Conservation (phyloP, 192 early-diverging fungal species). For the Umbelopsis vinacea region DNA sequence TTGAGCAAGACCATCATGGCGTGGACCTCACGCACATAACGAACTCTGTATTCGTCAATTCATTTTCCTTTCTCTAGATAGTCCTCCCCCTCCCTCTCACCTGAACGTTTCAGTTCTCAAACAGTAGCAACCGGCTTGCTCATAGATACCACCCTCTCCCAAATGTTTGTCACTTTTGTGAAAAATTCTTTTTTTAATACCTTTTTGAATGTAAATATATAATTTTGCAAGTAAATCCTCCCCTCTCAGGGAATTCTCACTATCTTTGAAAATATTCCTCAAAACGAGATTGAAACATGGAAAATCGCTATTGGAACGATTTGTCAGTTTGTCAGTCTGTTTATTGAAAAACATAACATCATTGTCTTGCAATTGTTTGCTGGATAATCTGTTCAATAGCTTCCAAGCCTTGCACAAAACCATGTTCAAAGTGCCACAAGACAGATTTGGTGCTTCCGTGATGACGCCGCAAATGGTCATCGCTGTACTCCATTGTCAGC, state of each 20-base stretch:
- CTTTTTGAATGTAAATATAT: slow-evolving; percentile 7
- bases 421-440: slow-evolving; percentile 24
- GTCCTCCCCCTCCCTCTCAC: background rate
- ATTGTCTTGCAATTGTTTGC: background rate
- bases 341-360: no score
- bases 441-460: slow-evolving; percentile 22
- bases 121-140: slow-evolving; percentile 16
- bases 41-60: background rate
- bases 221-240: background rate
- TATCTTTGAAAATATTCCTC: background rate
- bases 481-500: slow-evolving; percentile 17
- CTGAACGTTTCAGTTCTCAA: background rate
- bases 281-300: no score
- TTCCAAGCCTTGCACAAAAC: slow-evolving; percentile 20
- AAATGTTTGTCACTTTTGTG: background rate
- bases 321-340: no score
- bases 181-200: background rate
- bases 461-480: slow-evolving; percentile 19
- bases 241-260: background rate
- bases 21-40: background rate
- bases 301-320: no score
- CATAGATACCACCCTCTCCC: slow-evolving; percentile 2
- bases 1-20: slow-evolving; percentile 10
- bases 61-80: slow-evolving; percentile 16
- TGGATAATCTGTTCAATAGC: slow-evolving; percentile 7